phyloP scores from a whole-genome alignment of 2,329 filamentous ascomycete species.

The Orbilia quercus region DNA sequence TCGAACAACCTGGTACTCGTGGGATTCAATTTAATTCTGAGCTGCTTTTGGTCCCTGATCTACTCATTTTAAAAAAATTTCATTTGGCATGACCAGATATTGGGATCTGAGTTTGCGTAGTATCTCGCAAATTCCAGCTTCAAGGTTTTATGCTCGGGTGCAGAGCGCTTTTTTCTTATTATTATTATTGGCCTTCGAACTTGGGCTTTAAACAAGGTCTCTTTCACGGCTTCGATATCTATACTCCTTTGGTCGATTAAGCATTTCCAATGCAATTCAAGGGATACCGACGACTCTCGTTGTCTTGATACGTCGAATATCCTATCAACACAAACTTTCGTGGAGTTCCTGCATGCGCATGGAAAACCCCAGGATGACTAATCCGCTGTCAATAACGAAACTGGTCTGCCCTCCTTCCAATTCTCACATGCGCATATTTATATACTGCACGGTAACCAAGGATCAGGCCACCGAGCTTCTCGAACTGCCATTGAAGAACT shows the following conservation, averaged over 20 bases:
- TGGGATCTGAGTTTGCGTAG: background rate
- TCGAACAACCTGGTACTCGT: too few species aligned
- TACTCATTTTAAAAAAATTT: slow-evolving; percentile 8
- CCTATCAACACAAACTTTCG: too few species aligned
- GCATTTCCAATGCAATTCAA: too few species aligned
- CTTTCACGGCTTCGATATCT: too few species aligned
- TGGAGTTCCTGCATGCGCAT: background rate
- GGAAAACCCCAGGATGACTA: slow-evolving; percentile 4
- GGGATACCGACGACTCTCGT: too few species aligned
- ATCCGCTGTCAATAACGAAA: background rate
- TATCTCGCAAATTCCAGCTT: background rate
- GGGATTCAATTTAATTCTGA: too few species aligned
- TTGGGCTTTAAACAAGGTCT: background rate
- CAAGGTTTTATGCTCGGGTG: slow-evolving; percentile 1
- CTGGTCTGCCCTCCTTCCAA: background rate
- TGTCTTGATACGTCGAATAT: background rate
- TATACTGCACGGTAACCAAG: slow-evolving; percentile 5
- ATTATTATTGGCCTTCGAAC: too few species aligned
- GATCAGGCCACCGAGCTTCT: background rate
- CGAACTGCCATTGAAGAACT: slow-evolving; percentile 8
- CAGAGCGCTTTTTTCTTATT: too few species aligned
- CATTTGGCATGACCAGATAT: background rate
- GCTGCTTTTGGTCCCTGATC: too few species aligned
- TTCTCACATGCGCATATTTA: too few species aligned
- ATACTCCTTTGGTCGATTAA: too few species aligned